phyloP scores from a whole-genome alignment of 2,329 filamentous ascomycete species.

The Neonectria neomacrospora region DNA sequence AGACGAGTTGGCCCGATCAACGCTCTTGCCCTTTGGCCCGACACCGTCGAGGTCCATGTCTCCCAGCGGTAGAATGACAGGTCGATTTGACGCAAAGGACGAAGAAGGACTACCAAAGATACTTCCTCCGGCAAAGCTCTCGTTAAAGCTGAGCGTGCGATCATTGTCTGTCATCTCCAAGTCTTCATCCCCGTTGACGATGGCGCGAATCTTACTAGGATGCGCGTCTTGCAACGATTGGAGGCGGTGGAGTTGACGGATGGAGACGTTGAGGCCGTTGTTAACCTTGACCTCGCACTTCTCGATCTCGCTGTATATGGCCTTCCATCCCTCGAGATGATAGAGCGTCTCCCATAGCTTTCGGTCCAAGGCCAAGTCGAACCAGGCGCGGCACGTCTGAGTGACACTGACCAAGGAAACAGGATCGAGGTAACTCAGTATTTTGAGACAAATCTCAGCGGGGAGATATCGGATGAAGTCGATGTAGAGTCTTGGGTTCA shows the following conservation, averaged over 20 bases:
- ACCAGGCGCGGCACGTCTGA: constrained; percentile 83
- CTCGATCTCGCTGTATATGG: constrained; percentile 72
- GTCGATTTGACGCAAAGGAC: constrained; percentile 46
- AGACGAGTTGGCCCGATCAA: constrained; percentile 45
- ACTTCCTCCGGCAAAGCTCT: constrained; percentile 41
- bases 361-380: constrained; percentile 81
- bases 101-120: constrained; percentile 51
- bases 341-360: constrained; percentile 90
- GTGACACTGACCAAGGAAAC: constrained; percentile 83
- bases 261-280: constrained; percentile 52
- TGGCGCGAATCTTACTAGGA: constrained; percentile 65
- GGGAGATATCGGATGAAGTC: constrained; percentile 90
- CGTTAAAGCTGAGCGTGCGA: constrained; percentile 41
- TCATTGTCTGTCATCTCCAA: constrained; percentile 59
- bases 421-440: constrained; percentile 87
- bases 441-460: constrained; percentile 88
- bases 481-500: constrained; percentile 88
- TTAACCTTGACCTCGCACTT: constrained; percentile 72
- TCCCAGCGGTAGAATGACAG: constrained; percentile 39
- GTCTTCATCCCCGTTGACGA: constrained; percentile 62
- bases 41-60: constrained; percentile 48
- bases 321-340: constrained; percentile 85
- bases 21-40: constrained; percentile 43
- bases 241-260: constrained; percentile 55
- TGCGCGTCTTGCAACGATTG: constrained; percentile 61